Conservation (phyloP, 2,329 filamentous ascomycete species). For the Volutella citrinella region DNA sequence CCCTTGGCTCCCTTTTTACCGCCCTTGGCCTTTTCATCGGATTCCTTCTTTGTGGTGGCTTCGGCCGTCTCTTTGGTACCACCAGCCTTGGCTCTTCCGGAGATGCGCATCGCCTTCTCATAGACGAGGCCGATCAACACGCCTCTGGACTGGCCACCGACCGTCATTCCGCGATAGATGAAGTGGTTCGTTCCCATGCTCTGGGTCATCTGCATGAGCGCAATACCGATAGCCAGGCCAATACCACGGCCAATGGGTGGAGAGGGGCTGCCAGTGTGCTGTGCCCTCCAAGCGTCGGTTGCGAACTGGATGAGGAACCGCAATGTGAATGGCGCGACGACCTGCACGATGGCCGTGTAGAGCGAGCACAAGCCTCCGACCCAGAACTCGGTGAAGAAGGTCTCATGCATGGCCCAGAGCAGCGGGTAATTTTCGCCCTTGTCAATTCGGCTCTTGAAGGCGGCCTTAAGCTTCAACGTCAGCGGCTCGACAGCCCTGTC, state of each 20-base stretch:
- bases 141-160: constrained; percentile 79
- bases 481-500: constrained; percentile 69
- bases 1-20: constrained; percentile 38
- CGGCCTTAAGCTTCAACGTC: constrained; percentile 60
- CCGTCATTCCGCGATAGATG: constrained; percentile 87
- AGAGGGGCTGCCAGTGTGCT: constrained; percentile 43
- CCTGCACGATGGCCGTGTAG: constrained; percentile 69
- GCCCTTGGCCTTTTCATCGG: constrained; percentile 36
- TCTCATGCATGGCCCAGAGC: constrained; percentile 79
- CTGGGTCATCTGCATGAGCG: constrained; percentile 79
- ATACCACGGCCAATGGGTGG: constrained; percentile 74
- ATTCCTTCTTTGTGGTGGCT: constrained; percentile 33
- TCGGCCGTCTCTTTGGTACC: constrained; percentile 44
- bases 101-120: constrained; percentile 88
- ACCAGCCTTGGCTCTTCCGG: constrained; percentile 82
- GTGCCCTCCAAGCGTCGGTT: constrained; percentile 70
- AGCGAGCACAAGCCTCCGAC: constrained; percentile 78
- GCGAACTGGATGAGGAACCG: constrained; percentile 87
- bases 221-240: constrained; percentile 81
- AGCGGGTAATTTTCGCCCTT: constrained; percentile 71
- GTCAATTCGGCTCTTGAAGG: constrained; percentile 67
- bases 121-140: constrained; percentile 85
- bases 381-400: constrained; percentile 81
- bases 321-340: constrained; percentile 80
- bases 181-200: constrained; percentile 85